Percentiles rank a stretch among this genome's conserved stretches.
Evolutionary conservation across 495 filamentous ascomycete genomes (phyloP).

Genomic region (Lasiosphaeria ovina): DNA sequence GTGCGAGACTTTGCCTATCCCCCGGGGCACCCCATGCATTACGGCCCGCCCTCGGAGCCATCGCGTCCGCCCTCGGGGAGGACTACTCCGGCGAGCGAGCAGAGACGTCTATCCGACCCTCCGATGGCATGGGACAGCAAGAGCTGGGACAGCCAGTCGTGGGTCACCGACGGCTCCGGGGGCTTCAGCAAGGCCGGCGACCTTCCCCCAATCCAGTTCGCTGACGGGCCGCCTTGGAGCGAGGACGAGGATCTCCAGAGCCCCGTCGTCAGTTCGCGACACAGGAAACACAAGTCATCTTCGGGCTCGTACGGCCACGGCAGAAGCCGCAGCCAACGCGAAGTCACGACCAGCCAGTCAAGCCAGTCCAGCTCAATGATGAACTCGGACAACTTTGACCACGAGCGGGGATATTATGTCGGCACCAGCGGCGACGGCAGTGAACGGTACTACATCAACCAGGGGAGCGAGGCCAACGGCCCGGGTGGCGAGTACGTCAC

Average conservation of each 20-base stretch:
- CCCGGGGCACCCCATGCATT: constrained; percentile 78
- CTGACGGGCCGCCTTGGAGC: constrained; percentile 92
- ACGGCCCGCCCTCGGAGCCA: constrained; percentile 82
- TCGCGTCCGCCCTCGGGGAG: constrained; percentile 65
- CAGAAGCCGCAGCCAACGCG: constrained; percentile 39
- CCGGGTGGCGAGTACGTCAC: constrained; percentile 79
- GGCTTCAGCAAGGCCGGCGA: constrained; percentile 54
- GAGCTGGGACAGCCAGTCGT: constrained; percentile 48
- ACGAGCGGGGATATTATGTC: constrained; percentile 62
- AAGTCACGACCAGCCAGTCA: constrained; percentile 30
- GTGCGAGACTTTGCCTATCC: constrained; percentile 98
- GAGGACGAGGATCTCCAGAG: constrained; percentile 96
- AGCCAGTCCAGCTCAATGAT: constrained; percentile 42
- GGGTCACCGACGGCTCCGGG: constrained; percentile 42
- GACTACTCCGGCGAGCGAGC: constrained; percentile 83
- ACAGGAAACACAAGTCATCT: constrained; percentile 81
- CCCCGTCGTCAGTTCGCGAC: constrained; percentile 74
- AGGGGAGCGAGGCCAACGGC: constrained; percentile 65
- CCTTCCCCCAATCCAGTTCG: constrained; percentile 81
- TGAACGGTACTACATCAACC: constrained; percentile 73
- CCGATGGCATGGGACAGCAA: constrained; percentile 60
- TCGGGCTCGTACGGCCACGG: constrained; percentile 44
- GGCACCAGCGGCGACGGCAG: constrained; percentile 70
- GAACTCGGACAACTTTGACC: constrained; percentile 42
- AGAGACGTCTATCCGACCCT: constrained; percentile 77